Evolutionary conservation across 1,284 basidiomycete species (phyloP).

Genomic region (Puccinia polysora): DNA sequence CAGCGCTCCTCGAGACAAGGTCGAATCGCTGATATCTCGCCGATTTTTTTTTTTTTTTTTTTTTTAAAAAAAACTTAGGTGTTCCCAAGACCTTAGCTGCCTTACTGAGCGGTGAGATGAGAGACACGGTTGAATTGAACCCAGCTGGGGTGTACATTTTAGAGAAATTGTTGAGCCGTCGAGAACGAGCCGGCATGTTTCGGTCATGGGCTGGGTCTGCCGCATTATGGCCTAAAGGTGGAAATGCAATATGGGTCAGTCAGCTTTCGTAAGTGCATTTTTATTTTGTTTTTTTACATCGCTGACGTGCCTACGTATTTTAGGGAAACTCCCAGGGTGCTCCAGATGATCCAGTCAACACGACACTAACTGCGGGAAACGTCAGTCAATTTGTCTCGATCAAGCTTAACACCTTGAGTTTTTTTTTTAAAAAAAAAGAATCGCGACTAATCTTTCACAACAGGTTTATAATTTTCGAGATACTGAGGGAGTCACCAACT

Average conservation of each 20-base stretch:
- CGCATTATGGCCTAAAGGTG: slow-evolving; percentile 65
- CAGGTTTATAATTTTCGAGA: slow-evolving; percentile 50
- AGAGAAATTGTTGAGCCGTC: slow-evolving; percentile 61
- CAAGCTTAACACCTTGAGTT: too few species aligned
- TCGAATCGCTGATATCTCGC: neutral
- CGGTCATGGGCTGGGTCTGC: slow-evolving; percentile 91
- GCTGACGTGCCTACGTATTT: neutral
- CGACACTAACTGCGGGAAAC: slow-evolving; percentile 52
- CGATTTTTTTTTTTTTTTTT: neutral
- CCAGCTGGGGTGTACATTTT: slow-evolving; percentile 66
- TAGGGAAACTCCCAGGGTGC: slow-evolving; percentile 54
- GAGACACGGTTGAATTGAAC: slow-evolving; percentile 81
- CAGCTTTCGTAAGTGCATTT: neutral
- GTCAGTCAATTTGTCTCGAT: too few species aligned
- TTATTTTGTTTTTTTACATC: slow-evolving; percentile 44
- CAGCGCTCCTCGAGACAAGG: slow-evolving; percentile 8
- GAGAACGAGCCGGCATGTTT: slow-evolving; percentile 85
- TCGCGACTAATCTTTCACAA: too few species aligned
- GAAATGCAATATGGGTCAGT: slow-evolving; percentile 85
- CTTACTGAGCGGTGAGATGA: slow-evolving; percentile 74
- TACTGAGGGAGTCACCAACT: slow-evolving; percentile 59
- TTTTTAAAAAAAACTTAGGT: slow-evolving; percentile 51
- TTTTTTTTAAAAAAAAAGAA: too few species aligned
- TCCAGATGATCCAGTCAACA: slow-evolving; percentile 68
- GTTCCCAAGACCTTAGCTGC: slow-evolving; percentile 88